phyloP scores from a whole-genome alignment of 2,329 filamentous ascomycete genomes.

The Macrophomina pseudophaseolina region DNA sequence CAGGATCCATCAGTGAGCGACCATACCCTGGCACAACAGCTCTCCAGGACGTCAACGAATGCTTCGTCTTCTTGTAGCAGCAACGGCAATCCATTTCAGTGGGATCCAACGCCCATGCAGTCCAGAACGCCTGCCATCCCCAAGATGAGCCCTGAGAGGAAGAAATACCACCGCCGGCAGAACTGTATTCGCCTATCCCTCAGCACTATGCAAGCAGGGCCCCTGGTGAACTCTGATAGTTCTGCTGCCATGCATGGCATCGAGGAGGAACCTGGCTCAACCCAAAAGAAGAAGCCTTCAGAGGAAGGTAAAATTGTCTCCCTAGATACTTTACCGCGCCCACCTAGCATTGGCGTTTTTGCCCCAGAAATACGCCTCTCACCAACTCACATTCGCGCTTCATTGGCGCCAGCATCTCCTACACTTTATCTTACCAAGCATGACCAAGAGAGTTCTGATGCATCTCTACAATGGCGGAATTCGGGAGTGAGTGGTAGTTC shows the following conservation, averaged over 20 bases:
- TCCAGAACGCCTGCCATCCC: constrained; percentile 49
- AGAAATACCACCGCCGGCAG: constrained; percentile 50
- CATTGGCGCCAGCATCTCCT: constrained; percentile 48
- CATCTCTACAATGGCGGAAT: constrained; percentile 27
- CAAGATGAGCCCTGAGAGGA: constrained; percentile 52
- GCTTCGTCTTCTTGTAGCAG: constrained; percentile 47
- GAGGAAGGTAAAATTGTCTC: constrained; percentile 27
- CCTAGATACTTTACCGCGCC: constrained; percentile 34
- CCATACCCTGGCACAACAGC: constrained; percentile 42
- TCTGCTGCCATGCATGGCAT: constrained; percentile 44
- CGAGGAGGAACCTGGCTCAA: constrained; percentile 41
- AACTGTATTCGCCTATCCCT: constrained; percentile 54
- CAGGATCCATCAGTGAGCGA: constrained; percentile 41
- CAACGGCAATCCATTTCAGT: constrained; percentile 54
- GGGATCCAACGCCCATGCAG: constrained; percentile 46
- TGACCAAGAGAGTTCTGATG: constrained; percentile 12
- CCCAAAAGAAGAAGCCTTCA: constrained; percentile 1
- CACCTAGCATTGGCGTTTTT: constrained; percentile 39
- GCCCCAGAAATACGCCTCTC: constrained; percentile 43
- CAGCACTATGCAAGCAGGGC: constrained; percentile 49
- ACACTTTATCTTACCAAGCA: constrained; percentile 44
- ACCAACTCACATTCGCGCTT: constrained; percentile 42
- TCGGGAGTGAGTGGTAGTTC: constrained; percentile 36
- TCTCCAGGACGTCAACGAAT: constrained; percentile 46
- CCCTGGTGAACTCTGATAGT: constrained; percentile 42